These are phyloP conservation scores for Anisodus tanguticus DNA, from an alignment of 257 asterid species.

Conservation along the genomic window DNA sequence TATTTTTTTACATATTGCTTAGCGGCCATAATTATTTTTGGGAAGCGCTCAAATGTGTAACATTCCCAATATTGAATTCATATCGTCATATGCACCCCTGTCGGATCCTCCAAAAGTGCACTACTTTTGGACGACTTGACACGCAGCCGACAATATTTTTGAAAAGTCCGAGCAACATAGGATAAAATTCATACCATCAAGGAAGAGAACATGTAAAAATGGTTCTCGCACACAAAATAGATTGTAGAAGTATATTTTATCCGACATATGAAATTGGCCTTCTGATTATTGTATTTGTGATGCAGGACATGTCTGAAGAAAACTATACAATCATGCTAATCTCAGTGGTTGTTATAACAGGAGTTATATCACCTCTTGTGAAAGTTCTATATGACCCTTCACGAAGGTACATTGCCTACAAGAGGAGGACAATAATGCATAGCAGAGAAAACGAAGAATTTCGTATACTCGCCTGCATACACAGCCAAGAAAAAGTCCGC, in stretches of 20 bases:
- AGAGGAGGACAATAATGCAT: conserved; percentile 62
- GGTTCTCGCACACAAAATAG: background rate
- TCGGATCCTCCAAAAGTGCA: background rate
- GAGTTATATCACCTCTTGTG: conserved; percentile 59
- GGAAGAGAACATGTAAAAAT: no score
- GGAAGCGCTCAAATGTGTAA: no score
- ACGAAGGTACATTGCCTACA: conserved; percentile 59
- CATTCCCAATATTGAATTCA: no score
- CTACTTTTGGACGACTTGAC: background rate
- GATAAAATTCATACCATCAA: background rate
- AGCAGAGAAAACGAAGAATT: conserved; percentile 56
- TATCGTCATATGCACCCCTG: background rate
- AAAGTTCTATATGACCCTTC: conserved; percentile 65
- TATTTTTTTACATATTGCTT: no score
- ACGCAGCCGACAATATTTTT: background rate
- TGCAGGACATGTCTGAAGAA: conserved; percentile 54
- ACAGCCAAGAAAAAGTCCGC: conserved; percentile 54
- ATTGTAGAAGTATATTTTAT: background rate
- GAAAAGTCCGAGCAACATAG: background rate
- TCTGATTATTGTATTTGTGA: background rate
- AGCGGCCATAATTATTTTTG: no score
- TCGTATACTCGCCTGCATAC: conserved; percentile 59
- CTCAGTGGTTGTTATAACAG: conserved; percentile 55
- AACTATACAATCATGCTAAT: conserved; percentile 52
- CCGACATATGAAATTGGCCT: background rate